Base-by-base conservation (phyloP, 768 basidiomycete genomes). In the Termitomyces sp. region DNA sequence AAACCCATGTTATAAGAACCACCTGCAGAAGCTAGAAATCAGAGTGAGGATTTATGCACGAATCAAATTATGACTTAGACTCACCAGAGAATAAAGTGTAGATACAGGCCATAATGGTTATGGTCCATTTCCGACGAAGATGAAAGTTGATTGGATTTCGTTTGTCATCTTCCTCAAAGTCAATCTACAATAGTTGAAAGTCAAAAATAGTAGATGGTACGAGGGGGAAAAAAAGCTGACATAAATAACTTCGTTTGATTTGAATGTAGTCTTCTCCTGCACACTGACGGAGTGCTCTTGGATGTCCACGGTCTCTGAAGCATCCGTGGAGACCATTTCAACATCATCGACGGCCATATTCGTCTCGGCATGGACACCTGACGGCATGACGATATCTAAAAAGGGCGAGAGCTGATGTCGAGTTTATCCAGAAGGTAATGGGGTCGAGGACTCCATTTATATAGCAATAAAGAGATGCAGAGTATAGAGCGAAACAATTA, bases 1-100 rank as follows among this genome's bases (percentile, higher is more conserved):
- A 78, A 71, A 1, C 88, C 87, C 62, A 82, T 64, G 23, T 76
- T 79, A 62, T 82, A 88, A 0, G 82, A 72, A 3, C 80, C 72
- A 4, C 75, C 73, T 3, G 76, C 70, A 0, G 78, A 75, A 33
- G 83, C 86, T 82, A 54, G 6, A 22, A 10, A 38, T 33, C 29
- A 11, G 13, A 44, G 12, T 46, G 39, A 39, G 45, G 11, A 31
- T 41, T 32, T 10, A 13, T 11, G 15, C 7, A 5, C 6, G 27
- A 38, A 32, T 20, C 25, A n/a, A 22, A 15, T 35, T 25, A 31
- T 2, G 9, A 18, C n/a, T n/a, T 23, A 27, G 31, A 32, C 76
- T 40, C 55, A 81, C 83, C 73, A 27, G 77, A 72, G 9, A 82
- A 63, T 9, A 76, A 61, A 0, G 84, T 82, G 56, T 75, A 77